Evolutionary conservation across 2,329 filamentous ascomycete species (phyloP).

Genomic region (Bipolaris oryzae): DNA sequence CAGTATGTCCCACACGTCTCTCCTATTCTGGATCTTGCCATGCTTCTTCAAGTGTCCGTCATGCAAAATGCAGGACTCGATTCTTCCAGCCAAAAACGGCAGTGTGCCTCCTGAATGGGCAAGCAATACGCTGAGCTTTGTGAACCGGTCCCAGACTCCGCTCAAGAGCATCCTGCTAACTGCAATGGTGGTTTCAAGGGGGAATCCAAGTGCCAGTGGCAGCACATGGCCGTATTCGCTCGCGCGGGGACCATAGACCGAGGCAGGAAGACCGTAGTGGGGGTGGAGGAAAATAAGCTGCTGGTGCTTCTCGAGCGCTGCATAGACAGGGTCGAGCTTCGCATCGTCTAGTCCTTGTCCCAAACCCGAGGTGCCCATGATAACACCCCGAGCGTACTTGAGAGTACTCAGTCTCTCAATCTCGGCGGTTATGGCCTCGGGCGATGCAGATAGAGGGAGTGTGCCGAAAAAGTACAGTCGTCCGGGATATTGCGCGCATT

Average conservation of each 20-base stretch:
- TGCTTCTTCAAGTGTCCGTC: slow-evolving; percentile 74
- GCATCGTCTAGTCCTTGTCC: slow-evolving; percentile 82
- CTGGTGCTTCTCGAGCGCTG: slow-evolving; percentile 67
- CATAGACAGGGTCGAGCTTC: slow-evolving; percentile 72
- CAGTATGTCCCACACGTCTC: slow-evolving; percentile 67
- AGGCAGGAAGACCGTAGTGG: slow-evolving; percentile 83
- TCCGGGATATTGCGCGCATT: slow-evolving; percentile 70
- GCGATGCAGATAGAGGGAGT: slow-evolving; percentile 74
- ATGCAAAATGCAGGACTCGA: slow-evolving; percentile 85
- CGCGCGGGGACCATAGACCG: slow-evolving; percentile 76
- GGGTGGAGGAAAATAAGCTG: slow-evolving; percentile 85
- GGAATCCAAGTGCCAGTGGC: slow-evolving; percentile 83
- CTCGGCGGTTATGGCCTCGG: slow-evolving; percentile 65
- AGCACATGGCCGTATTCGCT: slow-evolving; percentile 86
- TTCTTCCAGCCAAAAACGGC: slow-evolving; percentile 84
- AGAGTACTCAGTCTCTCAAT: slow-evolving; percentile 67
- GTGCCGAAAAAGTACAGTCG: slow-evolving; percentile 83
- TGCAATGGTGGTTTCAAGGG: slow-evolving; percentile 90
- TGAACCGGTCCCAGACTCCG: slow-evolving; percentile 80
- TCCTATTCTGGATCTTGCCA: slow-evolving; percentile 63
- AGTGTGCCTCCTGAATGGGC: slow-evolving; percentile 89
- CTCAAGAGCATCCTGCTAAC: slow-evolving; percentile 86
- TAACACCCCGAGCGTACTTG: slow-evolving; percentile 78
- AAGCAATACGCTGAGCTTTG: slow-evolving; percentile 72
- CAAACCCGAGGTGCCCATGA: slow-evolving; percentile 83